Percentiles rank a stretch among this genome's conserved stretches.
These are phyloP conservation scores for Aaosphaeria arxii DNA, from an alignment of 2,329 filamentous ascomycete species.

Conservation along the genomic window DNA sequence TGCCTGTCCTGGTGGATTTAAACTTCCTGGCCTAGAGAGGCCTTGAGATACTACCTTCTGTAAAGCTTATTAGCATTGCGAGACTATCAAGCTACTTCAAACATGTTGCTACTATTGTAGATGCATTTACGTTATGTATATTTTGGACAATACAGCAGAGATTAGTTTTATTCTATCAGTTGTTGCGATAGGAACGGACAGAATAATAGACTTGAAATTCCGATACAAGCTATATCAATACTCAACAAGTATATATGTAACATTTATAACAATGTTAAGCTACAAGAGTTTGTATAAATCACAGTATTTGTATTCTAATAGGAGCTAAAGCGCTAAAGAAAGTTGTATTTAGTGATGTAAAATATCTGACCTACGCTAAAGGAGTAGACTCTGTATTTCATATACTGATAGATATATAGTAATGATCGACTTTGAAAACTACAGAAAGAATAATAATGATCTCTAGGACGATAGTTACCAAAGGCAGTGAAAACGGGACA, in stretches of 20 bases:
- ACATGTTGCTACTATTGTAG: background rate
- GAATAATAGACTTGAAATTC: no score
- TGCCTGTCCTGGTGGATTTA: constrained; percentile 26
- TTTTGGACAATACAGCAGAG: background rate
- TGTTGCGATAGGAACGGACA: no score
- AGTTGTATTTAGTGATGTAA: background rate
- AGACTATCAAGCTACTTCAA: background rate
- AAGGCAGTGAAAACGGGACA: background rate
- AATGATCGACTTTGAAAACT: background rate
- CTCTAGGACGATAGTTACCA: background rate
- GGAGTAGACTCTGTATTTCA: background rate
- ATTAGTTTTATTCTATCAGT: background rate
- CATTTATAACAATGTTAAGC: background rate
- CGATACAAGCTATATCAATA: no score
- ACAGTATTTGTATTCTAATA: background rate
- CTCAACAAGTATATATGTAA: no score
- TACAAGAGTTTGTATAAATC: background rate
- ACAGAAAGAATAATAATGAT: background rate
- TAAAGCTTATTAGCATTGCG: background rate
- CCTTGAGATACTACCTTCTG: constrained; percentile 3
- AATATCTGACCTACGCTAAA: background rate
- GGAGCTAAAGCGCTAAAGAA: background rate
- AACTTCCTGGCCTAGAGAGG: constrained; percentile 9
- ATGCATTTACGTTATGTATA: background rate
- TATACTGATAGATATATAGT: background rate